Conservation (phyloP, 371 early-diverging fungal species). For the Lichtheimia corymbifera region DNA sequence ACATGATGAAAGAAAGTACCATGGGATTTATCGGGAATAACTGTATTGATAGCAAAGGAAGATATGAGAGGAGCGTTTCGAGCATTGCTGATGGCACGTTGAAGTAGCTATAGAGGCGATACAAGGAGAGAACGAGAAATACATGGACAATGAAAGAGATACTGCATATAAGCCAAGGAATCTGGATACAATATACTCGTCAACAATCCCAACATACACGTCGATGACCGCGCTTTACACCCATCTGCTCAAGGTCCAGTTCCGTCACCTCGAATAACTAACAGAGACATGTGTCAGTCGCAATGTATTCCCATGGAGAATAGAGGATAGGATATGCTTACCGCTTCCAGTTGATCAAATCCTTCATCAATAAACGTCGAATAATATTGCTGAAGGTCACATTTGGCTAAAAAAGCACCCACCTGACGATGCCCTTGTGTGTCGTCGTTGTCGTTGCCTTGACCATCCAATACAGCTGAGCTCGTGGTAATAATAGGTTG, state of each 20-base stretch:
- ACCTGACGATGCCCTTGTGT: slow-evolving; percentile 1
- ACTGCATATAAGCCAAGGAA: not conserved
- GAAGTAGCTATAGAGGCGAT: slow-evolving; percentile 15
- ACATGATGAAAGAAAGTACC: too few relatives aligned
- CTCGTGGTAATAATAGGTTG: too few relatives aligned
- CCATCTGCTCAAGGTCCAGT: slow-evolving; percentile 49
- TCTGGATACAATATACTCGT: not conserved
- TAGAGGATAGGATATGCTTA: slow-evolving; percentile 12
- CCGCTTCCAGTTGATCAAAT: slow-evolving; percentile 25
- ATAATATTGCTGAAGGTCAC: slow-evolving; percentile 15
- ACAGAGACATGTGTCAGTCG: slow-evolving; percentile 6
- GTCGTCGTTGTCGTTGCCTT: too few relatives aligned
- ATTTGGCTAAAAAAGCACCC: slow-evolving; percentile 4
- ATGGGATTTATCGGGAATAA: not conserved
- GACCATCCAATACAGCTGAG: too few relatives aligned
- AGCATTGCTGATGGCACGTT: slow-evolving; percentile 24
- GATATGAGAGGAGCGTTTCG: slow-evolving; percentile 13
- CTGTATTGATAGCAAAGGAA: slow-evolving; percentile 3
- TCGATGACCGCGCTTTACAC: slow-evolving; percentile 54
- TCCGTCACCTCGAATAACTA: slow-evolving; percentile 54
- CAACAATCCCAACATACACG: slow-evolving; percentile 31
- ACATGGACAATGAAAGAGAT: not conserved
- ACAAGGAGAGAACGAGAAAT: not conserved
- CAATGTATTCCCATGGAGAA: slow-evolving; percentile 1
- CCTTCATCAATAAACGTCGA: slow-evolving; percentile 15